These are phyloP conservation scores for Creolimax fragrantissima DNA, from an alignment of 78 protist species.

Conservation along the genomic window DNA sequence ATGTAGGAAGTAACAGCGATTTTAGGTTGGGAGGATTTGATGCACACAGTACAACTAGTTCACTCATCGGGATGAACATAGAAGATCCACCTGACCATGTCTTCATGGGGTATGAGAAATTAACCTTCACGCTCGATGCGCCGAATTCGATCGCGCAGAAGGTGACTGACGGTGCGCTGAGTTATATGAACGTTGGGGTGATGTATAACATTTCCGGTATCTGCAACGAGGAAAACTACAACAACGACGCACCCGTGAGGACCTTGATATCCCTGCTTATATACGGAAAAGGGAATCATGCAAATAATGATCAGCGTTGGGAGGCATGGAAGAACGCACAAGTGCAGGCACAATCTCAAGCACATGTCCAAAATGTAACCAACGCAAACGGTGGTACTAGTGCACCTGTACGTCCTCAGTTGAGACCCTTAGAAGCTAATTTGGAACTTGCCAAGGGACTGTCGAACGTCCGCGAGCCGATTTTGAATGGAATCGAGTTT, in stretches of 20 bases:
- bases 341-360: too few relatives aligned
- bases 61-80: too few relatives aligned
- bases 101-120: neutral
- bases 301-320: neutral
- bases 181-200: neutral
- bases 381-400: too few relatives aligned
- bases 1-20: too few relatives aligned
- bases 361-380: too few relatives aligned
- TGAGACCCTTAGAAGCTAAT: too few relatives aligned
- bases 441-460: too few relatives aligned
- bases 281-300: neutral
- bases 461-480: too few relatives aligned
- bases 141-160: neutral
- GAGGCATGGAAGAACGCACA: neutral
- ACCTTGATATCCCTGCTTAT: neutral
- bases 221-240: neutral
- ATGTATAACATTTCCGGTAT: neutral
- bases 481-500: slow-evolving; percentile 3
- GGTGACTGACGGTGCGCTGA: neutral
- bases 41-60: too few relatives aligned
- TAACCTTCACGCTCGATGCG: neutral
- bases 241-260: neutral
- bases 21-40: too few relatives aligned
- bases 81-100: too few relatives aligned
- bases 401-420: too few relatives aligned